A percentile compares a stretch with the other conserved stretches of the same genome.
phyloP scores from a whole-genome alignment of 352 stramenopile species.

The Lagenidium sp. region DNA sequence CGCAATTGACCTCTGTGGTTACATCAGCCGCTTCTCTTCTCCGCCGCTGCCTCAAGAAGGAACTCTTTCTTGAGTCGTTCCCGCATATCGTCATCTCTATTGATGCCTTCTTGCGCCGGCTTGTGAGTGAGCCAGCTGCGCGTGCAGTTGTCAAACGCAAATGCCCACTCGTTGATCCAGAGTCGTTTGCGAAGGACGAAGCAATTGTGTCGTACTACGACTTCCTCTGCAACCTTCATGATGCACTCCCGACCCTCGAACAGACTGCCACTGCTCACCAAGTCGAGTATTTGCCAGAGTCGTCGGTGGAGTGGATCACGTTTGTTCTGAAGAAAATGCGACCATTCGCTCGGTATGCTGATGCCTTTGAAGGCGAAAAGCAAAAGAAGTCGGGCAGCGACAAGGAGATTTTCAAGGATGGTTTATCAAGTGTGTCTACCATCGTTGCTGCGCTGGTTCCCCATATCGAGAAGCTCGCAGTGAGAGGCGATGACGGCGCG shows the following conservation, averaged over 20 bases:
- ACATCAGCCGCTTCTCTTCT: constrained; percentile 49
- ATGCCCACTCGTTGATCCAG: constrained; percentile 30
- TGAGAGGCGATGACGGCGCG: constrained; percentile 11
- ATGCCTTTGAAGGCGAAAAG: constrained; percentile 66
- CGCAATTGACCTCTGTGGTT: constrained; percentile 42
- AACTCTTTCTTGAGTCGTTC: constrained; percentile 41
- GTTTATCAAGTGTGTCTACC: constrained; percentile 70
- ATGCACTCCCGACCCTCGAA: constrained; percentile 33
- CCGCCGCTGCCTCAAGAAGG: constrained; percentile 38
- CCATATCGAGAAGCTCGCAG: constrained; percentile 57
- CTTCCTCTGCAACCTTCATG: constrained; percentile 40
- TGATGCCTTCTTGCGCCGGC: constrained; percentile 38
- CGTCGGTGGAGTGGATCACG: constrained; percentile 38
- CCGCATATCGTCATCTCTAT: constrained; percentile 37
- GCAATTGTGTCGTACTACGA: constrained; percentile 48
- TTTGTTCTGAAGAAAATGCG: constrained; percentile 68
- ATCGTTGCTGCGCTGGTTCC: constrained; percentile 57
- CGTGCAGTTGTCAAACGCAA: constrained; percentile 35
- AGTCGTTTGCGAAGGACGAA: constrained; percentile 6
- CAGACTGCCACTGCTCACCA: constrained; percentile 42
- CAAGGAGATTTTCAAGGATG: constrained; percentile 63
- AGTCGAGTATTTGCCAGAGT: constrained; percentile 28
- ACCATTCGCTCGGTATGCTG: constrained; percentile 58
- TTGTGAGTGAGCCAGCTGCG: constrained; percentile 23
- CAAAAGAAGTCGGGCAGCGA: constrained; percentile 65